Evolutionary conservation across 2,329 filamentous ascomycete species (phyloP).

Genomic region (Conoideocrella luteorostrata): DNA sequence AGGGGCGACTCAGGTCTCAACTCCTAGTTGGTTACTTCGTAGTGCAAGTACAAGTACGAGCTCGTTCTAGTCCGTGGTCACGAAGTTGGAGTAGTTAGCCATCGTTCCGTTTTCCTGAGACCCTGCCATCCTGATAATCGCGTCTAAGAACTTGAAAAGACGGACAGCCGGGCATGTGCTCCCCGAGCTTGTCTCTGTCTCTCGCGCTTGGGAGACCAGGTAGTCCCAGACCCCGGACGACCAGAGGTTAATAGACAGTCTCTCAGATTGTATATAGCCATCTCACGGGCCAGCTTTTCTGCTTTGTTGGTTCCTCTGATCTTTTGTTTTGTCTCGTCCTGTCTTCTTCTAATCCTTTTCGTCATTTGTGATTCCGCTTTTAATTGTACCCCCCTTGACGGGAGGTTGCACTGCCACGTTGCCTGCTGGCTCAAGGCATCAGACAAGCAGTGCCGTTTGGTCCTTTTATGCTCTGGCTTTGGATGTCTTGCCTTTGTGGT

Average conservation of each 20-base stretch:
- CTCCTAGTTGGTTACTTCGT: too few species aligned
- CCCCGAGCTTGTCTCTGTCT: too few species aligned
- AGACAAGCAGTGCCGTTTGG: too few species aligned
- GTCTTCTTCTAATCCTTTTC: background rate
- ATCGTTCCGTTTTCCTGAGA: too few species aligned
- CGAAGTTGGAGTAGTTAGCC: too few species aligned
- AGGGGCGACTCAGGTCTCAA: too few species aligned
- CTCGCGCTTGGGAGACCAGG: background rate
- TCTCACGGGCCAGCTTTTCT: background rate
- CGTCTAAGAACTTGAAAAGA: background rate
- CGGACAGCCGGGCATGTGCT: background rate
- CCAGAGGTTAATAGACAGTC: background rate
- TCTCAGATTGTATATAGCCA: slow-evolving; percentile 2
- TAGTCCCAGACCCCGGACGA: too few species aligned
- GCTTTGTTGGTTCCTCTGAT: background rate
- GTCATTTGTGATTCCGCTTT: background rate
- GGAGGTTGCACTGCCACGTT: slow-evolving; percentile 1
- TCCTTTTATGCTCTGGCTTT: too few species aligned
- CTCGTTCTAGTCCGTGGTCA: background rate
- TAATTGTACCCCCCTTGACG: background rate
- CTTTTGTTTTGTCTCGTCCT: too few species aligned
- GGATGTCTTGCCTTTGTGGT: too few species aligned
- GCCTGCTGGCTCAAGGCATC: background rate
- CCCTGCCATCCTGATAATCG: background rate
- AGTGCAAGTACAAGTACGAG: too few species aligned